Percentiles rank a stretch among this genome's conserved stretches.
Conservation (phyloP, 176 grass and related monocot species). For the Poa annua region DNA sequence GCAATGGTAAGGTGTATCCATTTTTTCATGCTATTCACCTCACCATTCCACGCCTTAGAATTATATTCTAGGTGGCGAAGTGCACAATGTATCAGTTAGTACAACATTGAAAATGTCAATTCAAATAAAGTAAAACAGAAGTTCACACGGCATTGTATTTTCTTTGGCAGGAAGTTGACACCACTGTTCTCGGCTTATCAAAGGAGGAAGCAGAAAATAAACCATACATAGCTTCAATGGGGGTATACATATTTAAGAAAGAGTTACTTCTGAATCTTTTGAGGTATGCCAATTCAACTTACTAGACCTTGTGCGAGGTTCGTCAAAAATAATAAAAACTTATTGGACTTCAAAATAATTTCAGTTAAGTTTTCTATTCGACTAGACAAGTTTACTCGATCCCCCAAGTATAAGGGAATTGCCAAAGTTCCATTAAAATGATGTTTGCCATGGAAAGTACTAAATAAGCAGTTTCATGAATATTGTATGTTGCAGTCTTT, state of each 20-base stretch:
- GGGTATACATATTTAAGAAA: slow-evolving; percentile 88
- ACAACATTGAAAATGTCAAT: neutral
- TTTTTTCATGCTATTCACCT: neutral
- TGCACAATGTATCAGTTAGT: slow-evolving; percentile 4
- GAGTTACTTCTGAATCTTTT: slow-evolving; percentile 90
- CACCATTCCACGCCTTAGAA: neutral
- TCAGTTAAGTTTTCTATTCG: neutral
- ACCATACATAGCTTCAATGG: slow-evolving; percentile 95
- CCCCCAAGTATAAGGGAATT: neutral
- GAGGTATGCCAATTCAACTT: slow-evolving; percentile 63
- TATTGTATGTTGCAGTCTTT: neutral
- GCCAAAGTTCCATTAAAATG: neutral
- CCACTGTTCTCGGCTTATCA: slow-evolving; percentile 74
- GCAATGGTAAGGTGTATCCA: slow-evolving; percentile 64
- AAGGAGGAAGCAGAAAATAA: slow-evolving; percentile 78
- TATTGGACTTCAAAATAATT: neutral
- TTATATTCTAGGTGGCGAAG: neutral
- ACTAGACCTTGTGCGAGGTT: neutral
- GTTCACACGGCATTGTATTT: neutral
- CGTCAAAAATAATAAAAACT: neutral
- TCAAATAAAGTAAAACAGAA: slow-evolving; percentile 11
- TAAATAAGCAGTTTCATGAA: neutral
- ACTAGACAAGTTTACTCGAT: neutral
- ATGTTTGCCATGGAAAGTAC: neutral
- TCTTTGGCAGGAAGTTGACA: slow-evolving; percentile 77